These are phyloP conservation scores for Oehlia diaphana DNA, from an alignment of 192 early-diverging fungal species.

Conservation along the genomic window DNA sequence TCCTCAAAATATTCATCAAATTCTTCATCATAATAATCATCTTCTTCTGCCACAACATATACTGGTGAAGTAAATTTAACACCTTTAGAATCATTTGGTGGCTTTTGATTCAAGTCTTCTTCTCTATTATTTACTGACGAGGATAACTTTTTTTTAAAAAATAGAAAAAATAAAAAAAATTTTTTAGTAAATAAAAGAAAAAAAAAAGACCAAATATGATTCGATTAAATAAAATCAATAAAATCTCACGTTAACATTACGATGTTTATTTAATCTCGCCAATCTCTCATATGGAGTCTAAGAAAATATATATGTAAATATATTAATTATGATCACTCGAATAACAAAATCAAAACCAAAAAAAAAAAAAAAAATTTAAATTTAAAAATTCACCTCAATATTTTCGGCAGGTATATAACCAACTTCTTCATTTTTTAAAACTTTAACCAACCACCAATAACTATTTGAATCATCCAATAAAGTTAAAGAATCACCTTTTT, in stretches of 20 bases:
- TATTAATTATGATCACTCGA: neutral
- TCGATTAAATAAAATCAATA: too few species aligned
- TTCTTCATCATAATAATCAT: conserved; percentile 50
- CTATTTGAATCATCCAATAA: conserved; percentile 82
- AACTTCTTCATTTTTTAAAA: conserved; percentile 67
- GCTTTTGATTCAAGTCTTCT: conserved; percentile 17
- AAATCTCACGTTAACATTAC: conserved; percentile 65
- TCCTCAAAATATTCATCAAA: conserved; percentile 41
- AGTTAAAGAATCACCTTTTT: conserved; percentile 75
- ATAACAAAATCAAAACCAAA: too few species aligned
- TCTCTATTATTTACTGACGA: conserved; percentile 11
- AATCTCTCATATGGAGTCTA: conserved; percentile 77
- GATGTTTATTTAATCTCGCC: conserved; percentile 73
- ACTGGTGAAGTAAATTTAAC: conserved; percentile 18
- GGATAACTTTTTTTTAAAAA: conserved; percentile 17
- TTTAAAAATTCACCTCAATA: conserved; percentile 58
- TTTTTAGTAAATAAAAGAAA: neutral
- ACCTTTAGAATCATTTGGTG: conserved; percentile 1
- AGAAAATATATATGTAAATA: neutral
- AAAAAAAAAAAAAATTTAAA: neutral
- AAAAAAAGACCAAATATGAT: too few species aligned
- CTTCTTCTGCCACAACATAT: conserved; percentile 39
- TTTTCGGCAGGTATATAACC: conserved; percentile 91
- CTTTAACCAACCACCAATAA: conserved; percentile 81
- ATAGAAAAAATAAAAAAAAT: too few species aligned